phyloP scores from a whole-genome alignment of 305 asterid species.

The Stenogyne calaminthoides region DNA sequence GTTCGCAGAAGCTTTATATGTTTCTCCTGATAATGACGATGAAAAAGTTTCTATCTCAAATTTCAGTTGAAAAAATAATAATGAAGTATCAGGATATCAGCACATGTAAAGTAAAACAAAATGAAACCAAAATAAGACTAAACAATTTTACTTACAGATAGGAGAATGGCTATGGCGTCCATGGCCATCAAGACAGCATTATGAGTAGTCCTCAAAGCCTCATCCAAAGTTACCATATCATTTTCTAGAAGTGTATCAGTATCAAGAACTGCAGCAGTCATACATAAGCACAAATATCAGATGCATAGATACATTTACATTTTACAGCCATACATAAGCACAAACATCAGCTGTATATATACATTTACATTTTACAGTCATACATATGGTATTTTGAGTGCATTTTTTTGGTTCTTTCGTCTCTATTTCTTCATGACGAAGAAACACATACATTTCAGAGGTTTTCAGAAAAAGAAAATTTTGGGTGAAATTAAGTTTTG shows the following conservation, averaged over 20 bases:
- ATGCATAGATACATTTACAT: constrained; percentile 7
- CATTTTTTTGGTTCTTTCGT: neutral
- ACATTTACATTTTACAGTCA: no score
- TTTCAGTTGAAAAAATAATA: constrained; percentile 24
- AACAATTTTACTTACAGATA: constrained; percentile 59
- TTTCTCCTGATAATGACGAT: constrained; percentile 59
- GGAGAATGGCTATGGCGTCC: constrained; percentile 75
- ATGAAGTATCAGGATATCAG: constrained; percentile 15
- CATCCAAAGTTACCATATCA: constrained; percentile 92
- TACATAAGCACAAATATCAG: constrained; percentile 37
- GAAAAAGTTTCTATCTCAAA: constrained; percentile 17
- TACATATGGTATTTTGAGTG: constrained; percentile 12
- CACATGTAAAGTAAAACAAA: constrained; percentile 17
- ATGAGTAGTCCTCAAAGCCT: constrained; percentile 80
- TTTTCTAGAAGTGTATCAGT: constrained; percentile 86
- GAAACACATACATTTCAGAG: neutral
- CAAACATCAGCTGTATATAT: constrained; percentile 36
- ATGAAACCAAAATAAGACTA: constrained; percentile 28
- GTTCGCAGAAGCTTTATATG: constrained; percentile 56
- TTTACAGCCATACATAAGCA: constrained; percentile 28
- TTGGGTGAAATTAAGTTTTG: constrained; percentile 1
- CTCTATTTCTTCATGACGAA: constrained; percentile 2
- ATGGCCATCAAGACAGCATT: constrained; percentile 92
- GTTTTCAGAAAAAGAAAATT: constrained; percentile 10
- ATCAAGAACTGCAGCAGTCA: constrained; percentile 76